Base-by-base conservation (phyloP, 2,329 filamentous ascomycete species). In the Sporothrix globosa region DNA sequence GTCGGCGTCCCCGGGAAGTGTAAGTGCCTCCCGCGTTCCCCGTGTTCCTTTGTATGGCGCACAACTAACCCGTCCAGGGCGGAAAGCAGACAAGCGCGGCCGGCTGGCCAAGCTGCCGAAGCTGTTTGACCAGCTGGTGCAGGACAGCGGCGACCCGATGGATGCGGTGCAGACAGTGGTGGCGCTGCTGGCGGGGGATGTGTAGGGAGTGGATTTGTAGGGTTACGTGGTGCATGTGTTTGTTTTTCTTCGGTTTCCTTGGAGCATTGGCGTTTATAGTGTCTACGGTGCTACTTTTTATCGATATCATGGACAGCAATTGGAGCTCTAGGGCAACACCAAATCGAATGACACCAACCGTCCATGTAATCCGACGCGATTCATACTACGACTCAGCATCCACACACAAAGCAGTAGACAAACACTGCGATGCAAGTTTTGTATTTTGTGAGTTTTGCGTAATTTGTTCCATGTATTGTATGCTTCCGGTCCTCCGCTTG, bases 1-100 rank as follows among this genome's bases (percentile, higher is more conserved):
- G 80, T 88, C 2, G 85, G 85, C 4, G 80, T 88, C 53, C 90
- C 90, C 0, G 82, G 81, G 9, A 87, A 86, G 76, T 92, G 90
- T 92, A 79, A n/a, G n/a, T n/a, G n/a, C n/a, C n/a, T n/a, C n/a
- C n/a, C n/a, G n/a, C 85, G 89, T 85, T 34, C 3, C 34, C 34
- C 30, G 30, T 1, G 34, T 7, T 34, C 44, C 6, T 7, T 56
- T 56, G 11, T 61, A 17, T 46, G 48, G 27, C 56, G 9, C 44
- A 21, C n/a, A 52, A 39, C 68, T 72, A 66, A 70, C 65, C 39
- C 19, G 9, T 27, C n/a, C 72, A 90, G 88, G 90, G 90, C 85
- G 86, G 71, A 82, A 86, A 70, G 82, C 80, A 56, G 90, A 92
- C 74, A 80, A 83, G 10, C 81, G 84, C 27, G 83, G 83, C n/a